Evolutionary conservation across 306 rosid species (phyloP), one percentile per base, ranked within the genome.

Genomic region (Hylodesmum podocarpum): DNA sequence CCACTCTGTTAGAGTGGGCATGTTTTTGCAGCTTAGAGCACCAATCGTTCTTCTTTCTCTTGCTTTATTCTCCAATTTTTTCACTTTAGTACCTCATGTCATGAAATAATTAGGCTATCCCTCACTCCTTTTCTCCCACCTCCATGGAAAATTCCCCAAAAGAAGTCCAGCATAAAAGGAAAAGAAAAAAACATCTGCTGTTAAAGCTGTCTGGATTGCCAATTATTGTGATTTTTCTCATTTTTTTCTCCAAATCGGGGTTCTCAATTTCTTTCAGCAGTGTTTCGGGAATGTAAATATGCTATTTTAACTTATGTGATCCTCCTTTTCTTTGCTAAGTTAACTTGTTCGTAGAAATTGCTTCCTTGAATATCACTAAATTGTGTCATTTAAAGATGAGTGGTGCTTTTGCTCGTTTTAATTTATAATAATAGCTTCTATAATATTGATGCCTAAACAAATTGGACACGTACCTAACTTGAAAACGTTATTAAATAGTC

Each of bases 211-310:
- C 24, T 55, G 66, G 77, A 59, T 73, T 55, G 79, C 34, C 66
- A 25, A 40, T 61, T 67, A 22, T 8, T 36, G 13, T 3, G 51
- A 37, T 33, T 40, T 77, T 34, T 13, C 13, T 11, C 28, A 22
- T 36, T 74, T 67, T 29, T 16, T 49, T 18, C 11, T 19, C 12
- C 27, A 75, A 44, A 39, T 73, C 49, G 5, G 54, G 62, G 55
- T 24, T 64, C 55, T 58, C 37, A 72, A 39, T 57, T 51, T 51
- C 58, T 43, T 34, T 39, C 28, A 37, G 53, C 71, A 46, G 61
- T 67, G 65, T 54, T 81, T 33, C 9, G 41, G 82, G 67, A 75
- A 63, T 85, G 88, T 81, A 81, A 72, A 78, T 78, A 78, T 71
- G 43, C 47, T 70, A 14, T 70, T 80, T 58, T 16, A 13, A 24